These are phyloP conservation scores for Diospyros lotus DNA, from an alignment of 148 eudicot genomes.

Conservation along the genomic window DNA sequence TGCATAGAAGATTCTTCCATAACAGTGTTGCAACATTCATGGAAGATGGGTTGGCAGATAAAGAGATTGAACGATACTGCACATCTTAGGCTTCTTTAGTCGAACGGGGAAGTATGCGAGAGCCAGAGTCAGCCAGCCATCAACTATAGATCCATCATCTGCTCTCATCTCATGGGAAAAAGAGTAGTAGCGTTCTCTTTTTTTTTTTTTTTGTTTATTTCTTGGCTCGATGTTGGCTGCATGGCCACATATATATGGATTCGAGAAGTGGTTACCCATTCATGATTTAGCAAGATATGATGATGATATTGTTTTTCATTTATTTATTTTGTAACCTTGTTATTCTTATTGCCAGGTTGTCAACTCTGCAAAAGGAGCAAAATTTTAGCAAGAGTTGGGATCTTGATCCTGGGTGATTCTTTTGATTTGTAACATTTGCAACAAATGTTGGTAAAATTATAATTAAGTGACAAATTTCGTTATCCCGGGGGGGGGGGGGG, in stretches of 20 bases:
- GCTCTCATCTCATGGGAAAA: neutral
- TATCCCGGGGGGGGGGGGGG: no score
- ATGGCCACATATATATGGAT: neutral
- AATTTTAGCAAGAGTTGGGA: slow-evolving; percentile 13
- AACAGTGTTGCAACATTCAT: slow-evolving; percentile 79
- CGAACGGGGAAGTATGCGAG: neutral
- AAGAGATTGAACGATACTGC: slow-evolving; percentile 92
- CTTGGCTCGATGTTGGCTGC: neutral
- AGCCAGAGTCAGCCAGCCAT: no score
- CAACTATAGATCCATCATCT: slow-evolving; percentile 1
- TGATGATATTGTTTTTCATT: slow-evolving; percentile 13
- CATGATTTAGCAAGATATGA: neutral
- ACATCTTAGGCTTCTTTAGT: slow-evolving; percentile 82
- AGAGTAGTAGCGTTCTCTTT: no score
- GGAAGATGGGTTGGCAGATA: slow-evolving; percentile 93
- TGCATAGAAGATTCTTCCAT: slow-evolving; percentile 94
- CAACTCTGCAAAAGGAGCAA: slow-evolving; percentile 4
- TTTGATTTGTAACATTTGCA: slow-evolving; percentile 24
- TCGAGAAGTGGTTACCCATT: slow-evolving; percentile 9
- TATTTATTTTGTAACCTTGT: no score
- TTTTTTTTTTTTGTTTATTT: no score
- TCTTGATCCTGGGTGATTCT: slow-evolving; percentile 24
- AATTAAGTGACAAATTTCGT: no score
- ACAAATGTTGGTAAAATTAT: slow-evolving; percentile 6
- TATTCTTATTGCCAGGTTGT: slow-evolving; percentile 20